These are phyloP conservation scores for Melampsora occidentalis DNA, from an alignment of 1,284 basidiomycete species.

Conservation along the genomic window DNA sequence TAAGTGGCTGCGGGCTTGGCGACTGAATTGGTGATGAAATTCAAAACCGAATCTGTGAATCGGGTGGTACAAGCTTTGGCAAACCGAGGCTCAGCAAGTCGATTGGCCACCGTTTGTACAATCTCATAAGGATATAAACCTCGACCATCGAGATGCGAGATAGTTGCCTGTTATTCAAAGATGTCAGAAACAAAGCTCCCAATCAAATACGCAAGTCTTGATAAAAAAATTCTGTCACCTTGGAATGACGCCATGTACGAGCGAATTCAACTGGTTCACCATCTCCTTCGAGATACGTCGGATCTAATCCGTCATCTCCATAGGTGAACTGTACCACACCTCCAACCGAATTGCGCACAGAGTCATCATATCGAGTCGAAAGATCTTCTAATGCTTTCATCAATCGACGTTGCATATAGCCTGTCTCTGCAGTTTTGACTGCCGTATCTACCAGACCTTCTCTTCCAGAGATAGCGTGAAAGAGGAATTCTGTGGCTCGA, in stretches of 20 bases:
- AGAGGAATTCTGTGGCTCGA: slow-evolving; percentile 93
- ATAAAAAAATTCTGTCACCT: slow-evolving; percentile 59
- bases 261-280: slow-evolving; percentile 79
- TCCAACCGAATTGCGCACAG: slow-evolving; percentile 92
- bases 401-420: slow-evolving; percentile 96
- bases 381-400: slow-evolving; percentile 99
- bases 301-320: slow-evolving; percentile 95
- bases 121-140: slow-evolving; percentile 86
- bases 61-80: slow-evolving; percentile 62
- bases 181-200: background rate
- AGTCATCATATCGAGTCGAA: slow-evolving; percentile 92
- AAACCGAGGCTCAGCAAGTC: slow-evolving; percentile 65
- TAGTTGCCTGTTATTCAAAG: slow-evolving; percentile 35
- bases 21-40: slow-evolving; percentile 70
- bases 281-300: slow-evolving; percentile 91
- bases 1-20: slow-evolving; percentile 67
- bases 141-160: slow-evolving; percentile 59
- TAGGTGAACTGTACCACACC: slow-evolving; percentile 98
- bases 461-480: slow-evolving; percentile 97
- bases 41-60: slow-evolving; percentile 72
- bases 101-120: slow-evolving; percentile 67
- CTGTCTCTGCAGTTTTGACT: slow-evolving; percentile 66
- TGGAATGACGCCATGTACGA: slow-evolving; percentile 82
- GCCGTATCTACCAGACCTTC: slow-evolving; percentile 94
- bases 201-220: background rate